Evolutionary conservation across 2,329 filamentous ascomycete genomes (phyloP), one percentile per base, ranked within the genome.

Genomic region (Xylariaceae sp.): DNA sequence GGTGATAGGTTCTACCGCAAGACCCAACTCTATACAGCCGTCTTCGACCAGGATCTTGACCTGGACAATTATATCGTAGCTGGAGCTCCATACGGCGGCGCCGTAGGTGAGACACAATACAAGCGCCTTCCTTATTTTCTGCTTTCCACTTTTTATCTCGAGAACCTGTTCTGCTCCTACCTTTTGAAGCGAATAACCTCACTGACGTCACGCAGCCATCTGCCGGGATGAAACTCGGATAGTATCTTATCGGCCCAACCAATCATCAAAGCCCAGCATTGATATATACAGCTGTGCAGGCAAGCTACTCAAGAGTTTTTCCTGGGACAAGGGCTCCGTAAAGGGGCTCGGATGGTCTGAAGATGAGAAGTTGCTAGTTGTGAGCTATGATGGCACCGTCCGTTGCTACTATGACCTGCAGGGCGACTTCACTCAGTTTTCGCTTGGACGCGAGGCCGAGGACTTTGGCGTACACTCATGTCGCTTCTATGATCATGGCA

Each of bases 1-100:
- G 95, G 92, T 72, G 90, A 96, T 76, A 89, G 87, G 70, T 98
- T 96, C 82, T 99, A 98, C 79, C 91, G 94, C 74, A 97, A 96
- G 79, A 88, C 91, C 55, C 90, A 94, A 75, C 86, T 96, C 60
- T 99, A 98, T 80, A 93, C 92, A 60, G 90, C 88, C 65, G 85
- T 98, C 64, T 99, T 98, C 74, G 92, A 96, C 76, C 86, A 90
- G 71, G 92, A 96, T 72, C 82, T 97, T 61, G 93, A 99, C 78
- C 85, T 99, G 66, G 93, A 97, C 79, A 96, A 95, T 79, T 96
- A 96, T 78, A 83, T 94, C 69, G 88, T 97, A 70, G 88, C 89
- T 56, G 95, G 93, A 71, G 96, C 95, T 73, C 92, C 92, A 21
- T 97, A 95, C 75, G 92, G 90, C 69, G 95, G 95, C 69, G 93